Evolutionary conservation across 805 yeast genomes (phyloP), one percentile per base, ranked within the genome.

Genomic region (Cyberlindnera galapagoensis): DNA sequence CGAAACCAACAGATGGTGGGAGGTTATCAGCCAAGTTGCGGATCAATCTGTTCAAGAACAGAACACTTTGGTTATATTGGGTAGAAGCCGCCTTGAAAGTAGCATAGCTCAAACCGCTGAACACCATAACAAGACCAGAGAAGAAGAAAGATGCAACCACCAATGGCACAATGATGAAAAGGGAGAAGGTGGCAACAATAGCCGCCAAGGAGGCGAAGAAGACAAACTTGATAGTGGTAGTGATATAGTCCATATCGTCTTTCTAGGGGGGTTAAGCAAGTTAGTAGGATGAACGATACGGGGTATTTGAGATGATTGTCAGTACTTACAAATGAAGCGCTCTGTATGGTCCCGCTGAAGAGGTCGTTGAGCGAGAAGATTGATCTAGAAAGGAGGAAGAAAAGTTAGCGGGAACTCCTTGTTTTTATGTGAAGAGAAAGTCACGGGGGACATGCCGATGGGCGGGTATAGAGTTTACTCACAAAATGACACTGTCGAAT

Each of bases 1-100:
- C 36, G 12, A 36, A 29, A 7, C 55, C 56, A 16, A 52, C 54
- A 14, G 54, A 49, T 7, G 57, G 56, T 8, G 57, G 57, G 20
- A 52, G 43, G 30, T 36, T 43, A 26, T 43, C 51, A 40, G 46
- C 48, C 46, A 46, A 33, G 23, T 35, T 41, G 36, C 52, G 47
- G 21, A 45, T 43, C n/a, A 46, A 21, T 12, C 44, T 47, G 34
- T 48, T 48, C 21, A 51, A 36, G 24, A 51, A 44, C 20, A 49
- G 30, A 4, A 50, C 54, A 3, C 46, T 40, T 13, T 41, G 46
- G 39, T 44, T 45, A 33, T 48, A 51, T 26, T 50, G 41, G 5
- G 55, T 35, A 3, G 51, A 40, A 3, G 56, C 56, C 6, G 41
- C 9, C 22, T 36, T 48, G 37, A 44, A 51, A 6, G 47, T 33